These are phyloP conservation scores for Ceratobasidium sp. DNA, from an alignment of 1,284 basidiomycete species.

Conservation along the genomic window DNA sequence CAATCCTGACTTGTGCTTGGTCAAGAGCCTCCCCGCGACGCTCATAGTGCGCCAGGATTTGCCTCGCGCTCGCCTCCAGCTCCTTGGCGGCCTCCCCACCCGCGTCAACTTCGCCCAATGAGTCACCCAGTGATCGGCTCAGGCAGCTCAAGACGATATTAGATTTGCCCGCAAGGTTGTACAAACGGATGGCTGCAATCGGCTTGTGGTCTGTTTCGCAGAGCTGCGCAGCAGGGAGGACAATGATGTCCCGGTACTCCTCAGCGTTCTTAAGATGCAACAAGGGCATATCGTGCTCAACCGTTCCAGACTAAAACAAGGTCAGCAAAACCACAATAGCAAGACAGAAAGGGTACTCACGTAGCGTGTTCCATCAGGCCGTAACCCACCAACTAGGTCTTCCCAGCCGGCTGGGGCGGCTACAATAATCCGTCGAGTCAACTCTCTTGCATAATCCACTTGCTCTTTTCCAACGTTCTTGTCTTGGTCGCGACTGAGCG, in stretches of 20 bases:
- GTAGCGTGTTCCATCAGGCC: slow-evolving; percentile 88
- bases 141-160: slow-evolving; percentile 90
- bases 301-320: slow-evolving; percentile 77
- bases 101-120: slow-evolving; percentile 75
- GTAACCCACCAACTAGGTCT: slow-evolving; percentile 90
- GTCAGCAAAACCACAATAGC: slow-evolving; percentile 21
- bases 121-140: slow-evolving; percentile 90
- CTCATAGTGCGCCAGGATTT: slow-evolving; percentile 91
- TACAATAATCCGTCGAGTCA: slow-evolving; percentile 89
- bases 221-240: slow-evolving; percentile 83
- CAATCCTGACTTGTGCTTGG: slow-evolving; percentile 68
- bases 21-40: slow-evolving; percentile 72
- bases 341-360: slow-evolving; percentile 64
- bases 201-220: slow-evolving; percentile 76
- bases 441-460: slow-evolving; percentile 86
- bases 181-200: slow-evolving; percentile 93
- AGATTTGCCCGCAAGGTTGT: slow-evolving; percentile 95
- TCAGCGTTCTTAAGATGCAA: slow-evolving; percentile 79
- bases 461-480: slow-evolving; percentile 83
- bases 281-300: slow-evolving; percentile 85
- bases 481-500: slow-evolving; percentile 83
- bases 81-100: slow-evolving; percentile 77
- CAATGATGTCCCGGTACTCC: slow-evolving; percentile 87
- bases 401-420: slow-evolving; percentile 89
- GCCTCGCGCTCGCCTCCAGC: slow-evolving; percentile 82